Base-by-base conservation (phyloP, 2,329 filamentous ascomycete species). In the Clonostachys byssicola region DNA sequence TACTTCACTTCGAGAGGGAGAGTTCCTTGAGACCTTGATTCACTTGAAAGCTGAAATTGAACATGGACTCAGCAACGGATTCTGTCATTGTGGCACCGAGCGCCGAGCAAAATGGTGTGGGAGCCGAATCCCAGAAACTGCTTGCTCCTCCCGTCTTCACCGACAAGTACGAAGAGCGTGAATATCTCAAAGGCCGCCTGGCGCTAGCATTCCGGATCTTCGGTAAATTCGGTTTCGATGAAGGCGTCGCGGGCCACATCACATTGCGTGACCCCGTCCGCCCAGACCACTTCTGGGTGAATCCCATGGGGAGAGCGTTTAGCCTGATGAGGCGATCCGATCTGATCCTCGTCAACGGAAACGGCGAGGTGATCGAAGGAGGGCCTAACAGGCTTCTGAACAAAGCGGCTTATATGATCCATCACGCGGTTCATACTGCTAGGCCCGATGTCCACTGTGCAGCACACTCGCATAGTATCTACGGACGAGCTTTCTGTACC, bases 211-310 rank as follows among this genome's bases (percentile, higher is more conserved):
- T 76, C 49, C 66, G 73, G 20, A 66, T 75, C 8, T 76, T 75
- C 58, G 67, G 68, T 2, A 67, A 71, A 34, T 53, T 68, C 38
- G 72, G 73, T 7, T 76, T 65, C 61, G 78, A 75, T 0, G 83
- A 86, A 59, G 83, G 83, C 39, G 83, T 83, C 62, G 70, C 71
- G 13, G 83, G 83, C 2, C 83, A 87, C 57, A 86, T 87, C 46
- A 74, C 67, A 5, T 77, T 86, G 1, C 72, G 83, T 8, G 83
- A 86, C 55, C 81, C 83, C 0, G 78, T 84, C 53, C 65, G 77
- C 51, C 67, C 70, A 0, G 64, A 78, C 50, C 74, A 72, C 1
- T 85, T 86, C 60, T 86, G 83, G 83, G 85, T 82, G 43, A 86
- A 86, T 56, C 81, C 81, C 5, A 62, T 17, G 50, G 60, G 45